Base-by-base conservation (phyloP, 169 alveolate species). In the Plasmodium relictum region DNA sequence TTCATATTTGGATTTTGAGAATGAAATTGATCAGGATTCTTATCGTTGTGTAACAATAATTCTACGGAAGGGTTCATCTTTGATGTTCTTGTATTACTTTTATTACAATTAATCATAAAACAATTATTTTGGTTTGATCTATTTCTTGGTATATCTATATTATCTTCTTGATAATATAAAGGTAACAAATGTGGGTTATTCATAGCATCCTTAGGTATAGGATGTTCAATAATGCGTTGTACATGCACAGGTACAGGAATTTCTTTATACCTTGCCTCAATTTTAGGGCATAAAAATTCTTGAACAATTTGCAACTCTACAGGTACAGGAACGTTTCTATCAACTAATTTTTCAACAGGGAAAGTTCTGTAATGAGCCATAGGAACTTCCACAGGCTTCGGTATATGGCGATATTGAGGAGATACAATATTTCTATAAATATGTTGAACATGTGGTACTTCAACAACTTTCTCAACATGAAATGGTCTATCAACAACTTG, bases 381-480 rank as follows among this genome's bases (percentile, higher is more conserved):
- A 6, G 98, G 98, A 12, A 96, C 97, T 88, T 96, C 98, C 26
- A 96, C 98, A 6, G 98, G 98, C 69, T 97, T 95, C 12, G 98
- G 98, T n/a, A 96, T 97, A 54, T 96, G 97, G 74, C 98, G 96
- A 93, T 96, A 96, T 85, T 96, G 98, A 4, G 98, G 96, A 31
- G 96, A 92, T 72, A 95, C 94, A 72, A 96, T 97, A 73, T 96
- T 96, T 93, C 94, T 93, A 90, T 96, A 96, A 18, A 92, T 93
- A 93, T 96, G 98, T 93, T 95, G 95, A 24, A 96, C 94, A 72
- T 96, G 98, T 31, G 98, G 98, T n/a, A 96, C 98, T 66, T 96
- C 98, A 5, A 96, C 97, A 41, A 96, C 95, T 73, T 95, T 96
- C 90, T 96, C 98, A 24, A 95, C 97, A 73, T 95, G 97, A 56